Evolutionary conservation across 305 asterid species (phyloP), one percentile per base, ranked within the genome.

Genomic region (Plantago coronopus): DNA sequence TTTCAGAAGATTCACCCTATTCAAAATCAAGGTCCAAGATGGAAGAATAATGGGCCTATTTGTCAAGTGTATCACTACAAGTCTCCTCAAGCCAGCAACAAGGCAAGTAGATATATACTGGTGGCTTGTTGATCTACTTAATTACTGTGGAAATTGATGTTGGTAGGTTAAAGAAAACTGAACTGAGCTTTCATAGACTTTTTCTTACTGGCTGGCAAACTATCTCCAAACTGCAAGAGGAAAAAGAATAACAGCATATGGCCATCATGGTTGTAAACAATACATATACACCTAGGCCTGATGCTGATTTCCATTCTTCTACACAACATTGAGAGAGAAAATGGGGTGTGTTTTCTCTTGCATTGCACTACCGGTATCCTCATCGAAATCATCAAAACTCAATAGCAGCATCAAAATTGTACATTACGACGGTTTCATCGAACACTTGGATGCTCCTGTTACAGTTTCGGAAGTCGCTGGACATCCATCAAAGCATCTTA

Each of bases 391-490:
- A 68, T 47, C 61, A 59, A 17, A 23, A 40, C 4, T 68, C 57
- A 66, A 57, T 50, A 82, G n/a, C 34, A 72, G 18, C 42, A 72
- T 81, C 3, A 76, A 76, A 67, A 64, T 86, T 21, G 80, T 83
- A 3, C 74, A 78, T n/a, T 42, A 83, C 9, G 79, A 81, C 55
- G 95, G 91, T 2, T 54, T 31, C 20, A 66, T 81, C 8, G 83
- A 83, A 50, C 81, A 79, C 59, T 77, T 78, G 12, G 78, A 77
- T 48, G 44, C 71, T 49, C 89, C 88, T 0, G 74, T 81, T 49
- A 78, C 79, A 12, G 87, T 74, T 9, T 70, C 74, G 42, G 83
- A 83, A 67, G 74, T 86, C 7, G 73, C 76, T 3, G 78, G 79
- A 5, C 75, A 72, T 10, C 69, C 78, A 42, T n/a, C 77, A 17